A percentile compares a stretch with the other conserved stretches of the same genome.
Conservation (phyloP, 257 asterid species). For the Petunia secreta region DNA sequence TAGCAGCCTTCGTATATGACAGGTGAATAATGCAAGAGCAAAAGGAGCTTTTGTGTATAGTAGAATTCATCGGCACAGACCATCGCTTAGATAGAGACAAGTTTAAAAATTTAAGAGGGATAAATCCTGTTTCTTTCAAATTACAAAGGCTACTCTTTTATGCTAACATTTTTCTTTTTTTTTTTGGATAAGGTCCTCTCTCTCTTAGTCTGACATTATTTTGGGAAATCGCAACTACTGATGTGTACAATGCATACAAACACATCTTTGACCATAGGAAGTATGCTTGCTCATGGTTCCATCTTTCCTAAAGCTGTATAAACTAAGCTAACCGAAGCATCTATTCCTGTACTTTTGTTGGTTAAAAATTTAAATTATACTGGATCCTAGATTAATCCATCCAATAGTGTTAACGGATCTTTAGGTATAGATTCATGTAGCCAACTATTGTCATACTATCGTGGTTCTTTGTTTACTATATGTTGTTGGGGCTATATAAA, state of each 20-base stretch:
- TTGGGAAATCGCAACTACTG: neutral
- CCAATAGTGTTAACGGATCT: neutral
- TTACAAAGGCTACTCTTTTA: neutral
- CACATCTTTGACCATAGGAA: neutral
- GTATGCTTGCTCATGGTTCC: neutral
- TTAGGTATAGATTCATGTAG: neutral
- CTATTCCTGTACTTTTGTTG: neutral
- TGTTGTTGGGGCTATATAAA: neutral
- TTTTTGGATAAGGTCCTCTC: neutral
- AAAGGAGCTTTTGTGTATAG: neutral
- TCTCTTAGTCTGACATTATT: neutral
- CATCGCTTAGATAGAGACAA: neutral
- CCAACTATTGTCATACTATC: neutral
- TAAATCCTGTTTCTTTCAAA: neutral
- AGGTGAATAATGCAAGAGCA: conserved; percentile 50
- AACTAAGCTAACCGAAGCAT: neutral
- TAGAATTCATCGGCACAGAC: neutral
- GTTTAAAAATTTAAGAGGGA: neutral
- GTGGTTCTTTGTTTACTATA: neutral
- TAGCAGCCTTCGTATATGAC: conserved; percentile 89
- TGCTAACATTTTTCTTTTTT: neutral
- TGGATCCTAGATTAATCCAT: neutral
- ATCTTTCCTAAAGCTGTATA: neutral
- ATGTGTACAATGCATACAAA: neutral
- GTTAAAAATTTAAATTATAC: neutral